Percentiles rank a stretch among this genome's conserved stretches.
Conservation (phyloP, 2,329 filamentous ascomycete species). For the Apiospora rasikravindrae region DNA sequence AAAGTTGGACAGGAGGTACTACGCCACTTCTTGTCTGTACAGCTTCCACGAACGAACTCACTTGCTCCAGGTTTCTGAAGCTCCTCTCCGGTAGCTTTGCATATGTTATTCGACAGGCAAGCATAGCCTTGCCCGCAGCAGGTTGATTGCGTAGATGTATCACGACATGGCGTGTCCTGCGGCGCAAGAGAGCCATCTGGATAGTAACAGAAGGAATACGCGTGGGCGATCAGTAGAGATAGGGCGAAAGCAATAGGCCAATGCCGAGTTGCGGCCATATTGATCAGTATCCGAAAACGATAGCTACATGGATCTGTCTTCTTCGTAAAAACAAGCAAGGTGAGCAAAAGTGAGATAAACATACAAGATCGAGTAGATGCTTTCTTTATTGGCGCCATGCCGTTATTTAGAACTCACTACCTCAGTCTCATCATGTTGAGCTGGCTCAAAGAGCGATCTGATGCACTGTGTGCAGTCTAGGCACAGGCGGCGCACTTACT, state of each 20-base stretch:
- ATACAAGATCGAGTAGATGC: background rate
- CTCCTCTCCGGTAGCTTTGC: background rate
- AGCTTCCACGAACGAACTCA: background rate
- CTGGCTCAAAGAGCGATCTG: background rate
- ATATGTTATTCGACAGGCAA: background rate
- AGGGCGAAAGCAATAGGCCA: background rate
- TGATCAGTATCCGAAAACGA: background rate
- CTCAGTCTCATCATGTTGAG: background rate
- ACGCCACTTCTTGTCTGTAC: background rate
- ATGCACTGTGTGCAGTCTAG: too few species aligned
- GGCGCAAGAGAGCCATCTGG: background rate
- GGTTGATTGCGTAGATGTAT: background rate
- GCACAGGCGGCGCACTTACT: too few species aligned
- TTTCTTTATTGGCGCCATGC: background rate
- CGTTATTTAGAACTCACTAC: background rate
- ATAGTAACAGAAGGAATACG: background rate
- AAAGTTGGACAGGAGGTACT: background rate
- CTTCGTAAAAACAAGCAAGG: background rate
- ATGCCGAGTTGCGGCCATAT: background rate
- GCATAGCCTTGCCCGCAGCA: background rate
- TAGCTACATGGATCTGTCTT: background rate
- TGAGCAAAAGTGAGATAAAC: background rate
- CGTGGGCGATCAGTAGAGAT: background rate
- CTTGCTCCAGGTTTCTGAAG: background rate
- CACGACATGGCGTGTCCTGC: background rate